Evolutionary conservation across 1,284 basidiomycete species (phyloP).

Genomic region (Rhodofomes roseus): DNA sequence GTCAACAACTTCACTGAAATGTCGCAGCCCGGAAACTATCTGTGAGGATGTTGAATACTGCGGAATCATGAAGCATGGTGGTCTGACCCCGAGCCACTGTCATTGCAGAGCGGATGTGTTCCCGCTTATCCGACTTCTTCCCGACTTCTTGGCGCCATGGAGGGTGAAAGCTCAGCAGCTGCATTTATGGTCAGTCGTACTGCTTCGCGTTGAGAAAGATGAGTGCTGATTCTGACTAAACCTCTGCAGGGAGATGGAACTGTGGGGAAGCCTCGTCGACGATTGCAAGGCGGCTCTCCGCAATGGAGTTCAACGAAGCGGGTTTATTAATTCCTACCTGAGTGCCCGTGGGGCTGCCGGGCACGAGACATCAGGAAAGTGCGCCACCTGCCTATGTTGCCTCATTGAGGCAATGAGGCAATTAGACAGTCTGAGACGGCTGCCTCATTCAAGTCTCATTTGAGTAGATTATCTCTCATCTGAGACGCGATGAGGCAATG

Average conservation of each 20-base stretch:
- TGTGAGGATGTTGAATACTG: neutral
- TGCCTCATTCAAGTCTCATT: too few species aligned
- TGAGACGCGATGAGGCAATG: too few species aligned
- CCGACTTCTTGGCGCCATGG: slow-evolving; percentile 4
- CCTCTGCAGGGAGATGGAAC: slow-evolving; percentile 23
- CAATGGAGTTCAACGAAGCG: neutral
- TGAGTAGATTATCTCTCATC: too few species aligned
- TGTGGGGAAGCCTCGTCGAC: slow-evolving; percentile 24
- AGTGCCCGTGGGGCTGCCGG: slow-evolving; percentile 22
- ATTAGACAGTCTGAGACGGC: too few species aligned
- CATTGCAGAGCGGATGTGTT: slow-evolving; percentile 25
- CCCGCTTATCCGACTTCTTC: slow-evolving; percentile 19
- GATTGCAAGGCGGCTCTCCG: neutral
- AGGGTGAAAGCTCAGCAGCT: slow-evolving; percentile 12
- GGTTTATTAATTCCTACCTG: slow-evolving; percentile 16
- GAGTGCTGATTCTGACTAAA: neutral
- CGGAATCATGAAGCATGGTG: neutral
- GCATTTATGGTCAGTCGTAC: slow-evolving; percentile 27
- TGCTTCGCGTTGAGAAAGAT: neutral
- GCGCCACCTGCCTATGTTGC: too few species aligned
- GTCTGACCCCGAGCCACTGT: too few species aligned
- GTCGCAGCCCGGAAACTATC: slow-evolving; percentile 7
- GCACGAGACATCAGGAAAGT: too few species aligned
- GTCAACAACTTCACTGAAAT: slow-evolving; percentile 5
- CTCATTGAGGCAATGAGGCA: too few species aligned